These are phyloP conservation scores for Globisporangium acanthophoron DNA, from an alignment of 352 stramenopile species.

Conservation along the genomic window DNA sequence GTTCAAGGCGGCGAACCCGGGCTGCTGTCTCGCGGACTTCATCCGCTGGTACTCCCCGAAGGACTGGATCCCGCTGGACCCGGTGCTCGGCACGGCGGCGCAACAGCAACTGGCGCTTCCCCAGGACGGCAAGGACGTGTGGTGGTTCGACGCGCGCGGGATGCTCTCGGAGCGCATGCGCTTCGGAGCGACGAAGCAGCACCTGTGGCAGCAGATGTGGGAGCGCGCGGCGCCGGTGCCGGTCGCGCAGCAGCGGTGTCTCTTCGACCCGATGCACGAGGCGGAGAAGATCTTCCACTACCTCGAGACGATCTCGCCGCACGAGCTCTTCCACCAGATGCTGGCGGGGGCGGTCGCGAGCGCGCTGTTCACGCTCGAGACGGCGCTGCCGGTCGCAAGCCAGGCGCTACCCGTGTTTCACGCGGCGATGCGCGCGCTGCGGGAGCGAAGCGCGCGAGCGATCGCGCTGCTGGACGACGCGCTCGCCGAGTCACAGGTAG, in stretches of 20 bases:
- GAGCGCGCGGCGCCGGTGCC: slow-evolving; percentile 39
- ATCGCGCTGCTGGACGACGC: slow-evolving; percentile 61
- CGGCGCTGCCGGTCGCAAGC: slow-evolving; percentile 25
- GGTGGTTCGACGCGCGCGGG: slow-evolving; percentile 7
- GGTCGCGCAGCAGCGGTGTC: slow-evolving; percentile 50
- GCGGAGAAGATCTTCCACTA: slow-evolving; percentile 82
- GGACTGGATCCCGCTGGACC: slow-evolving; percentile 59
- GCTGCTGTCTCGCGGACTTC: slow-evolving; percentile 64
- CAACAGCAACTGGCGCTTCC: neutral
- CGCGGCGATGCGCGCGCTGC: neutral
- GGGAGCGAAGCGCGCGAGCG: slow-evolving; percentile 29
- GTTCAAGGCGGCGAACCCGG: slow-evolving; percentile 79
- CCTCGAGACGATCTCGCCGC: slow-evolving; percentile 69
- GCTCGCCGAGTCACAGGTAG: slow-evolving; percentile 55
- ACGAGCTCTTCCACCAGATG: slow-evolving; percentile 81
- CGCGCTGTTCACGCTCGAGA: slow-evolving; percentile 51
- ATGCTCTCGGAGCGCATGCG: slow-evolving; percentile 77
- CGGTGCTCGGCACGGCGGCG: neutral
- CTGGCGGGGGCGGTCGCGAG: slow-evolving; percentile 54
- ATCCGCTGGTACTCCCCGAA: slow-evolving; percentile 83
- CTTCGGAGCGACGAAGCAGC: slow-evolving; percentile 31
- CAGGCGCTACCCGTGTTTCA: neutral
- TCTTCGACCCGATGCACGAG: slow-evolving; percentile 71
- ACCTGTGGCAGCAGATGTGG: slow-evolving; percentile 81
- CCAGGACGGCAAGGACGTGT: neutral